These are phyloP conservation scores for Zostera marina DNA, from an alignment of 116 monocot species.

Conservation along the genomic window DNA sequence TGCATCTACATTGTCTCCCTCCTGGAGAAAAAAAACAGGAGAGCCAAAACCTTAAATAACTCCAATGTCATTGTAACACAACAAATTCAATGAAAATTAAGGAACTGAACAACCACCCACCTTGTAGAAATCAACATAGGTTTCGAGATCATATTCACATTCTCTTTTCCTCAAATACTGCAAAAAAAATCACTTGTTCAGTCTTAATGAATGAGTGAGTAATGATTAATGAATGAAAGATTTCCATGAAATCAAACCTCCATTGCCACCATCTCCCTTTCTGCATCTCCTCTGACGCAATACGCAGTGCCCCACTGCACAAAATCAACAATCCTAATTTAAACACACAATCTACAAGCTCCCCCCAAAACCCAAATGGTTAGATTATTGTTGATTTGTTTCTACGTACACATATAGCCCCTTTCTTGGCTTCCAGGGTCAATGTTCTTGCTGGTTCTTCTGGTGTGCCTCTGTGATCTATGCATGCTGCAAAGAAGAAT, in stretches of 20 bases:
- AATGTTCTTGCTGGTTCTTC: conserved; percentile 87
- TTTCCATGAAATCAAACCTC: conserved; percentile 26
- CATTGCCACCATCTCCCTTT: conserved; percentile 62
- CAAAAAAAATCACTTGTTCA: background rate
- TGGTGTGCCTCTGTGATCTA: conserved; percentile 95
- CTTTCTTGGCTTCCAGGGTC: conserved; percentile 66
- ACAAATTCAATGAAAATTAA: conserved; percentile 1
- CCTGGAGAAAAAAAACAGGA: conserved; percentile 24
- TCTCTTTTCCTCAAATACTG: conserved; percentile 95
- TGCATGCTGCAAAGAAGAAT: conserved; percentile 45
- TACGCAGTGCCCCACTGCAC: conserved; percentile 54
- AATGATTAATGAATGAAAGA: background rate
- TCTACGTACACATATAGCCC: conserved; percentile 61
- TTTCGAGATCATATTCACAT: conserved; percentile 80
- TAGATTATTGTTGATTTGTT: background rate
- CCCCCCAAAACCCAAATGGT: background rate
- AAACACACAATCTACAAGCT: background rate
- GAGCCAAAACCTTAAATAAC: no score
- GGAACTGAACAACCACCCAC: conserved; percentile 20
- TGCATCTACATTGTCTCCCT: conserved; percentile 37
- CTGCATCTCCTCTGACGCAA: conserved; percentile 57
- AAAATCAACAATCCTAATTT: background rate
- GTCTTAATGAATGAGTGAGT: background rate
- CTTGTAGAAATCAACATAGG: conserved; percentile 60
- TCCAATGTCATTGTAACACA: no score